phyloP scores from a whole-genome alignment of 2,329 filamentous ascomycete genomes.

The Aspergillus brunneoviolaceus region DNA sequence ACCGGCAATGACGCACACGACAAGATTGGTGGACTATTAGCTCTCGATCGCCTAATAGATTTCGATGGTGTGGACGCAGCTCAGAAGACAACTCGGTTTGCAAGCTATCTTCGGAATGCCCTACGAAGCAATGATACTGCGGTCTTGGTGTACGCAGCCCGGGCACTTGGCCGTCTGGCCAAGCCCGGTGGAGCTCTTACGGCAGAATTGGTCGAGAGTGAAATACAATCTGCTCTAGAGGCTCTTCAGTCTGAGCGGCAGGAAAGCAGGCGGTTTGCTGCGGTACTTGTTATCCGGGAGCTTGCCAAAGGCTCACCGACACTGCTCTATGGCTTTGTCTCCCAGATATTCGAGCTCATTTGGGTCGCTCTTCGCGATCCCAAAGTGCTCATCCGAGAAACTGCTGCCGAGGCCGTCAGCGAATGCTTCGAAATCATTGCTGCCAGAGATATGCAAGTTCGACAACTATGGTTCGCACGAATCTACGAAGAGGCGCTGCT shows the following conservation, averaged over 20 bases:
- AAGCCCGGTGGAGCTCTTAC: slow-evolving; percentile 90
- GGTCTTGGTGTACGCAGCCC: slow-evolving; percentile 86
- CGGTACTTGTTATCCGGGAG: slow-evolving; percentile 86
- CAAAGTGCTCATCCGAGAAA: slow-evolving; percentile 87
- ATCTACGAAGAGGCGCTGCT: slow-evolving; percentile 83
- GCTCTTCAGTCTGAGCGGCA: slow-evolving; percentile 95
- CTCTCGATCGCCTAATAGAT: slow-evolving; percentile 88
- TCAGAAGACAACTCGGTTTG: slow-evolving; percentile 91
- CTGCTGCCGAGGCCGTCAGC: slow-evolving; percentile 87
- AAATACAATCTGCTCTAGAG: slow-evolving; percentile 93
- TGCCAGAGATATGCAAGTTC: slow-evolving; percentile 84
- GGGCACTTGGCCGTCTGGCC: slow-evolving; percentile 84
- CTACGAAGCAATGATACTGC: slow-evolving; percentile 87
- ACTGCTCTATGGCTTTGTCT: slow-evolving; percentile 90
- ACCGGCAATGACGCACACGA: slow-evolving; percentile 85
- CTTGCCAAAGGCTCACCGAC: slow-evolving; percentile 91
- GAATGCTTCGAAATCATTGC: slow-evolving; percentile 95
- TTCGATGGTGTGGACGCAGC: slow-evolving; percentile 94
- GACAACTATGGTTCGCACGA: slow-evolving; percentile 82
- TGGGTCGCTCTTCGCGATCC: slow-evolving; percentile 91
- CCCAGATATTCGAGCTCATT: slow-evolving; percentile 92
- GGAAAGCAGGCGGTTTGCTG: slow-evolving; percentile 89
- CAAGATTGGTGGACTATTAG: slow-evolving; percentile 86
- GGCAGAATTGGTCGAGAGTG: slow-evolving; percentile 91
- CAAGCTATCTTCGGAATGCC: slow-evolving; percentile 82